Evolutionary conservation across 352 stramenopile genomes (phyloP).

Genomic region (Pelagophyceae sp.): DNA sequence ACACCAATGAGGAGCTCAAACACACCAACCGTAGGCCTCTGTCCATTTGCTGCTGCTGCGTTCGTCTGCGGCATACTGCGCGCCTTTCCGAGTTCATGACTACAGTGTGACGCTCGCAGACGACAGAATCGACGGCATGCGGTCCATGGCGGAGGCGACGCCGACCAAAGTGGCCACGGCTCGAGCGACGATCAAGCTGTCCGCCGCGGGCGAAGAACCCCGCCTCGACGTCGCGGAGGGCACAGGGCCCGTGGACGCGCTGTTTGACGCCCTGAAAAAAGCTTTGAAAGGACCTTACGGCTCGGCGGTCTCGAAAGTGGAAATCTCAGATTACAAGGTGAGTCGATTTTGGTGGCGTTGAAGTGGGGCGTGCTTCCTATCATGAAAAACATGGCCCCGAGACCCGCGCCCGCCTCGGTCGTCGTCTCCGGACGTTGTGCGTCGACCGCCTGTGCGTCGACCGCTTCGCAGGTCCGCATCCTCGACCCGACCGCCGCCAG

Average conservation of each 20-base stretch:
- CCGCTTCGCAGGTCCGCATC: constrained; percentile 68
- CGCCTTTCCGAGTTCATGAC: constrained; percentile 56
- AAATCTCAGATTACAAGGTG: constrained; percentile 66
- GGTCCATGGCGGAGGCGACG: constrained; percentile 19
- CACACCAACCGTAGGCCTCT: too few relatives aligned
- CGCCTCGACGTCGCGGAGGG: constrained; percentile 51
- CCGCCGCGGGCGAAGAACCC: constrained; percentile 16
- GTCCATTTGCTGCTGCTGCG: constrained; percentile 66
- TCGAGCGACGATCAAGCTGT: constrained; percentile 52
- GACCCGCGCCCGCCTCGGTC: too few relatives aligned
- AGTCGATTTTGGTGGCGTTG: too few relatives aligned
- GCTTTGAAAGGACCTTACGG: constrained; percentile 51
- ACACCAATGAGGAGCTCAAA: too few relatives aligned
- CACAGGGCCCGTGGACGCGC: constrained; percentile 58
- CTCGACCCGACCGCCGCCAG: constrained; percentile 59
- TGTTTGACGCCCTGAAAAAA: constrained; percentile 51
- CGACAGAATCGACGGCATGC: constrained; percentile 47
- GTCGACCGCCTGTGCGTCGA: too few relatives aligned
- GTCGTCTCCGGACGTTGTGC: too few relatives aligned
- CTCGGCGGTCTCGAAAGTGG: constrained; percentile 44
- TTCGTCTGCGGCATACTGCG: constrained; percentile 52
- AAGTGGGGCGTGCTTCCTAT: too few relatives aligned
- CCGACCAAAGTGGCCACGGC: constrained; percentile 31
- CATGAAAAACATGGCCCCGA: too few relatives aligned
- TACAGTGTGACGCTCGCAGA: constrained; percentile 48